A percentile compares a stretch with the other conserved stretches of the same genome.
These are phyloP conservation scores for Acorus gramineus DNA, from an alignment of 106 monocot genomes.

Conservation along the genomic window DNA sequence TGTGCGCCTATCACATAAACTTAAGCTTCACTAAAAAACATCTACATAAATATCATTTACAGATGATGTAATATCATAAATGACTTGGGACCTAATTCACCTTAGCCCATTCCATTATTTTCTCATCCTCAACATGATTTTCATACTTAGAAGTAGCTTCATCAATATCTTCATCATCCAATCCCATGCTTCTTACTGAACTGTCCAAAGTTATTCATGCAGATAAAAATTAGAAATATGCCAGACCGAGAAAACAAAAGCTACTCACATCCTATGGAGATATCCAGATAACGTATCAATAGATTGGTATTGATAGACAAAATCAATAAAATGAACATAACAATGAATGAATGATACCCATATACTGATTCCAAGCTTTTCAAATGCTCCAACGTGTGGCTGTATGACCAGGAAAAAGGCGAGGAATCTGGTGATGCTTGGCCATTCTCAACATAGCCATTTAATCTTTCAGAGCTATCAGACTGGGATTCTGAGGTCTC, in stretches of 20 bases:
- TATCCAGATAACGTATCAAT: too few species aligned
- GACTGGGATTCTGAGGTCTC: constrained; percentile 65
- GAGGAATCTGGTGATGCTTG: constrained; percentile 50
- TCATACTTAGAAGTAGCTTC: constrained; percentile 51
- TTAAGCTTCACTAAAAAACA: constrained; percentile 2
- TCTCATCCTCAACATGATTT: constrained; percentile 46
- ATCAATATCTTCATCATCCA: constrained; percentile 68
- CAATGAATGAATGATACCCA: constrained; percentile 26
- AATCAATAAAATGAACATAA: neutral
- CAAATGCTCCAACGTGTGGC: constrained; percentile 29
- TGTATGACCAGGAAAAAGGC: constrained; percentile 12
- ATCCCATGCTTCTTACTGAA: constrained; percentile 66
- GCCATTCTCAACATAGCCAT: constrained; percentile 49
- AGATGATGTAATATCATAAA: neutral
- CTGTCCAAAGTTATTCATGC: constrained; percentile 62
- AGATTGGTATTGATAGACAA: neutral
- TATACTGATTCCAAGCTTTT: constrained; percentile 77
- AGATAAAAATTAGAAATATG: constrained; percentile 6
- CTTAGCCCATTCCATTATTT: constrained; percentile 96
- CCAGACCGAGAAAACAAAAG: too few species aligned
- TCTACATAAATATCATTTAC: neutral
- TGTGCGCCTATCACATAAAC: constrained; percentile 39
- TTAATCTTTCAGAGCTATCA: constrained; percentile 75
- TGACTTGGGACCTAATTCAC: constrained; percentile 18
- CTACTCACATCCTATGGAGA: too few species aligned